Percentiles rank a stretch among this genome's conserved stretches.
phyloP scores from a whole-genome alignment of 164 flowering plant species.

The Kingdonia uniflora region DNA sequence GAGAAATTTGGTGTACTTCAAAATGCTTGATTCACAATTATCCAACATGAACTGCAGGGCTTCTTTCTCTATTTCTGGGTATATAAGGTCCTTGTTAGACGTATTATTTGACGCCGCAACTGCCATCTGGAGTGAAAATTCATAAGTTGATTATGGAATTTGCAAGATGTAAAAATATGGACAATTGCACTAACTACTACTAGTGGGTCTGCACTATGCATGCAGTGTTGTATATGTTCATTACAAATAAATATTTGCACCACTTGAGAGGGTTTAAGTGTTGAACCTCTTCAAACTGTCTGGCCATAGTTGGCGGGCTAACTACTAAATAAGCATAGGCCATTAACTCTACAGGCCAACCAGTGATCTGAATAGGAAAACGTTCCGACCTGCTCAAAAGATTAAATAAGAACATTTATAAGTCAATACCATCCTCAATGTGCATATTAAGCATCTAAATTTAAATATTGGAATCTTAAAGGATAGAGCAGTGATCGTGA shows the following conservation, averaged over 20 bases:
- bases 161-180: not conserved
- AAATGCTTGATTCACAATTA: constrained; percentile 80
- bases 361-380: constrained; percentile 72
- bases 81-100: constrained; percentile 50
- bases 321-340: constrained; percentile 86
- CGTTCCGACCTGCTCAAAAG: constrained; percentile 47
- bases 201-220: too few species aligned
- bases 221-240: not conserved
- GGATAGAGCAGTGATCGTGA: too few species aligned
- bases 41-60: constrained; percentile 79
- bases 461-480: too few species aligned
- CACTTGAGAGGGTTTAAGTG: not conserved
- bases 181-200: too few species aligned
- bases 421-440: too few species aligned
- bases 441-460: too few species aligned
- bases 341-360: constrained; percentile 92
- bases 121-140: constrained; percentile 57
- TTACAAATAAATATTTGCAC: not conserved
- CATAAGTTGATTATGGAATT: not conserved
- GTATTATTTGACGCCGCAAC: constrained; percentile 72
- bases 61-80: constrained; percentile 70
- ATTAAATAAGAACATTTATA: not conserved
- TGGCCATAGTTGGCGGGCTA: constrained; percentile 69
- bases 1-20: constrained; percentile 77
- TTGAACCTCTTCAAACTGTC: constrained; percentile 72